Percentiles rank a stretch among this genome's conserved stretches.
These are phyloP conservation scores for Huntiella decipiens DNA, from an alignment of 2,329 filamentous ascomycete genomes.

Conservation along the genomic window DNA sequence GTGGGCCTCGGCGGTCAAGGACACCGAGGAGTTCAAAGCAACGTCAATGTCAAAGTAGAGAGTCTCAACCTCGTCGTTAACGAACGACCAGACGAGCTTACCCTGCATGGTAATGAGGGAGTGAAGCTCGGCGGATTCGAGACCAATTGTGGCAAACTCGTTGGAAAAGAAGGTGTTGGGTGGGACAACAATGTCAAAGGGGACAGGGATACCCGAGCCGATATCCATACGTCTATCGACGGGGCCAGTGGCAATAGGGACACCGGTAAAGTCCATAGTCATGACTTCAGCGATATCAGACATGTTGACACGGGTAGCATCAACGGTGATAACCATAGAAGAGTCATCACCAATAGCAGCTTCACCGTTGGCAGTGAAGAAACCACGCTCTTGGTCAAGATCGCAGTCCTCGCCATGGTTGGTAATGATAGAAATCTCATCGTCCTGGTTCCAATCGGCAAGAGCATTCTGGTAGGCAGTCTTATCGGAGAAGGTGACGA, in stretches of 20 bases:
- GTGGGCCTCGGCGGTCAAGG: conserved; percentile 19
- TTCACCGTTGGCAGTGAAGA: conserved; percentile 19
- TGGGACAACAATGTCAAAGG: neutral
- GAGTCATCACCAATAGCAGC: conserved; percentile 11
- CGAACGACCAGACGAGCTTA: conserved; percentile 16
- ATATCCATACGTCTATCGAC: conserved; percentile 5
- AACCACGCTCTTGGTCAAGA: conserved; percentile 20
- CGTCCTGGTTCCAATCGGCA: conserved; percentile 10
- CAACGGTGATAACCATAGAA: conserved; percentile 16
- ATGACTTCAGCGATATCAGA: conserved; percentile 15
- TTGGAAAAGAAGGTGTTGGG: conserved; percentile 16
- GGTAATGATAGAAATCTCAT: conserved; percentile 21
- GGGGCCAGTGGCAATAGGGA: conserved; percentile 14
- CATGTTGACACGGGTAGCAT: conserved; percentile 18
- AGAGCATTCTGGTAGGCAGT: conserved; percentile 12
- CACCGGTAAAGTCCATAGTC: conserved; percentile 15
- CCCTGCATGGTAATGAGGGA: conserved; percentile 23
- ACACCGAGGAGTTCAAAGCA: conserved; percentile 19
- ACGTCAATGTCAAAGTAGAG: conserved; percentile 26
- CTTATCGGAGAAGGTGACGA: conserved; percentile 12
- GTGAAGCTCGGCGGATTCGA: conserved; percentile 19
- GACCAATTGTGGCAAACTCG: conserved; percentile 18
- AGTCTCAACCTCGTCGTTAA: conserved; percentile 3
- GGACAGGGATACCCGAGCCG: neutral
- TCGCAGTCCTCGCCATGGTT: conserved; percentile 25